phyloP scores from a whole-genome alignment of 192 early-diverging fungal genomes.

The Coemansia sp. region DNA sequence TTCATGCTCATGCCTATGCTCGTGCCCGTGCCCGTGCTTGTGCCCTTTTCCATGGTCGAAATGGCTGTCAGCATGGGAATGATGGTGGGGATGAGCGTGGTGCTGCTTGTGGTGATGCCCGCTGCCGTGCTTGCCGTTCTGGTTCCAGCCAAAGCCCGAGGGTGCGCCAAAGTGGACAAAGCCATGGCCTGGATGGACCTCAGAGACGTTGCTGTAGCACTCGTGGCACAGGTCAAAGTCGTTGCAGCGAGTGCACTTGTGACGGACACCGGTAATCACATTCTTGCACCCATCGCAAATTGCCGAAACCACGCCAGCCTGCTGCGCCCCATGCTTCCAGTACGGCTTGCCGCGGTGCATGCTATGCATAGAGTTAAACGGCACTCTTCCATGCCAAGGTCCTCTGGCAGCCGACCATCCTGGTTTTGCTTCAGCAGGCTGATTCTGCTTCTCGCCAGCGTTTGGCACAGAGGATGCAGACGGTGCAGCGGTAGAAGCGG shows the following conservation, averaged over 20 bases:
- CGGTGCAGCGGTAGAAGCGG: neutral
- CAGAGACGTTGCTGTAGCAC: constrained; percentile 49
- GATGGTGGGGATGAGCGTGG: neutral
- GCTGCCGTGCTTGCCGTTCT: neutral
- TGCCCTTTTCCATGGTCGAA: neutral
- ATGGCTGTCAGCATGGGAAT: neutral
- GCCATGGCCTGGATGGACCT: constrained; percentile 40
- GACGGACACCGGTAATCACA: constrained; percentile 56
- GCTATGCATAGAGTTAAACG: neutral
- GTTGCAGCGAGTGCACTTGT: constrained; percentile 60
- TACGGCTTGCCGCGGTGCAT: neutral
- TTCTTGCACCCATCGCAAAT: constrained; percentile 61
- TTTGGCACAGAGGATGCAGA: too few relatives aligned
- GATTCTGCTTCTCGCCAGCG: too few relatives aligned
- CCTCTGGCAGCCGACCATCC: too few relatives aligned
- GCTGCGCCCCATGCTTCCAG: neutral
- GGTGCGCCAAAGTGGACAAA: constrained; percentile 49
- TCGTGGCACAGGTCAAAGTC: constrained; percentile 57
- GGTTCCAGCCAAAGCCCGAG: neutral
- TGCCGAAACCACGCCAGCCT: constrained; percentile 9
- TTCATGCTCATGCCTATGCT: neutral
- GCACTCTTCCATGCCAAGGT: neutral
- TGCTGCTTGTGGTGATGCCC: neutral
- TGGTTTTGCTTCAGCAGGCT: too few relatives aligned
- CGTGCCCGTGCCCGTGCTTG: neutral